Base-by-base conservation (phyloP, 192 early-diverging fungal species). In the Coemansia erecta region DNA sequence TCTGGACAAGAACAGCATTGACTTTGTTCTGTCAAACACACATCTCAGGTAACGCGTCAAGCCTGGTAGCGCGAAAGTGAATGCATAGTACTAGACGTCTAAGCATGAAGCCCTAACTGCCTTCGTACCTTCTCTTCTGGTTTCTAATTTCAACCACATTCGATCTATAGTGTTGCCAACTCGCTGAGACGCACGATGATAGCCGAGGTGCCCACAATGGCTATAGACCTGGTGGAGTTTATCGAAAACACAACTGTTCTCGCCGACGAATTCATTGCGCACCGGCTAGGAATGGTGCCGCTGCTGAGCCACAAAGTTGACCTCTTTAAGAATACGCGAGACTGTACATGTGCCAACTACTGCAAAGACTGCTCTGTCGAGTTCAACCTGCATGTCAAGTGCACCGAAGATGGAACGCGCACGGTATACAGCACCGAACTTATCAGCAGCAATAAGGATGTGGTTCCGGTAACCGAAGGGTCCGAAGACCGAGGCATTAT, bases 141-240 rank as follows among this genome's bases (percentile, higher is more conserved):
- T 14, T 33, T 33, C 4, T 33, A 33, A 6, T 52, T 3, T 23
- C 12, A 18, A 23, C 37, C 23, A 31, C 22, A n/a, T n/a, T 33
- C 53, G 39, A 40, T 39, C 42, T 28, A 58, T 54, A 85, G 90
- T 65, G 84, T 98, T 7, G 94, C 97, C 28, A 98, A 98, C 76
- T 84, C 93, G 14, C 72, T 98, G 19, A 85, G 97, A 48, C 83
- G 97, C 50, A 82, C 89, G n/a, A 97, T 98, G 94, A 94, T 98
- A 61, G 89, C 94, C 19, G 97, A 98, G 68, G 94, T 98, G 18
- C 92, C 94, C 12, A 98, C 97, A 6, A 93, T 98, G 86, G 97
- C 97, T 6, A 97, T 98, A 51, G 97, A 98, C 64, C 83, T 96
- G 82, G 97, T 98, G 15, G 89, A 97, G 63, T 90, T 98, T 68